Percentiles rank a stretch among this genome's conserved stretches.
Conservation (phyloP, 352 stramenopile species). For the Pythium rhizo-oryzae region DNA sequence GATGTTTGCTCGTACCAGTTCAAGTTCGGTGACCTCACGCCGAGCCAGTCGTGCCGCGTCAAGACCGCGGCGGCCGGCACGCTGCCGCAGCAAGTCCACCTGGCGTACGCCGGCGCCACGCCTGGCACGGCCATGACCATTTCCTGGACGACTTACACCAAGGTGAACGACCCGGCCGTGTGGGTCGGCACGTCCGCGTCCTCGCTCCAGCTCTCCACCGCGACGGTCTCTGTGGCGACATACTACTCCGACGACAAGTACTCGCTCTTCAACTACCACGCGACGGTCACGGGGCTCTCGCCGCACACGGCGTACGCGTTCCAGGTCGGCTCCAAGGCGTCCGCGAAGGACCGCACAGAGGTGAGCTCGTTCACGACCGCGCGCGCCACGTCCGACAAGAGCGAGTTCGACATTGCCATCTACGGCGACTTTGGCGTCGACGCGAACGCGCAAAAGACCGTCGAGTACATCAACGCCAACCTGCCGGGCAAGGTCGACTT, state of each 20-base stretch:
- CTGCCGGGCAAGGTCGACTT: conserved; percentile 32
- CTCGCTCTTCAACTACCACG: conserved; percentile 41
- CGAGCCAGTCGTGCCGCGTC: conserved; percentile 28
- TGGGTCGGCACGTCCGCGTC: conserved; percentile 35
- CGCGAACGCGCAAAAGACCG: conserved; percentile 20
- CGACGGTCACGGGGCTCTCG: conserved; percentile 35
- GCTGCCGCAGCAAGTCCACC: conserved; percentile 48
- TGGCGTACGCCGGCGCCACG: conserved; percentile 42
- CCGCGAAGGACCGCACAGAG: conserved; percentile 1
- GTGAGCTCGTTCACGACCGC: conserved; percentile 44
- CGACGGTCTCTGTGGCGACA: conserved; percentile 28
- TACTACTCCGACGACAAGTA: conserved; percentile 50
- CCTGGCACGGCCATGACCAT: conserved; percentile 49
- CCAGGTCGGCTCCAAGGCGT: conserved; percentile 23
- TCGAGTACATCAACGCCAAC: conserved; percentile 29
- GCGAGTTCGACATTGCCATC: conserved; percentile 47
- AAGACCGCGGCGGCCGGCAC: conserved; percentile 5
- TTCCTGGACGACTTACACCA: conserved; percentile 45
- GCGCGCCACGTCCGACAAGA: conserved; percentile 23
- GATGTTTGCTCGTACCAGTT: conserved; percentile 16
- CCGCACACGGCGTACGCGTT: conserved; percentile 45
- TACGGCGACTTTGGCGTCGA: conserved; percentile 37
- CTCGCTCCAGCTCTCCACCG: conserved; percentile 17
- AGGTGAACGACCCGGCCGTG: conserved; percentile 31
- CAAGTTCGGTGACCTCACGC: conserved; percentile 29